A percentile compares a stretch with the other conserved stretches of the same genome.
These are phyloP conservation scores for Podaxis sp. DNA, from an alignment of 768 basidiomycete genomes.

Conservation along the genomic window DNA sequence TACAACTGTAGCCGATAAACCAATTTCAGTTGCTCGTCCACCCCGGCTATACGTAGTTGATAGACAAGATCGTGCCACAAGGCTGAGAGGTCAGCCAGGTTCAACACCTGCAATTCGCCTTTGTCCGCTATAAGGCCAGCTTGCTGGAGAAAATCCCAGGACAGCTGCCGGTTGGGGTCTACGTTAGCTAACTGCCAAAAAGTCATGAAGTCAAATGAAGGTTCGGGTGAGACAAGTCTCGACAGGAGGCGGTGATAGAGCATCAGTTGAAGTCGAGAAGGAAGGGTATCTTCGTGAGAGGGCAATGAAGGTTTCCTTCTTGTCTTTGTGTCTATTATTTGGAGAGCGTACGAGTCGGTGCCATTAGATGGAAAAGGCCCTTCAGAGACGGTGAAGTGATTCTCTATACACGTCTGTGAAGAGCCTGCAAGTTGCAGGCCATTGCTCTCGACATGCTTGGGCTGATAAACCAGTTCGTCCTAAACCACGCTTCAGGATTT, in stretches of 20 bases:
- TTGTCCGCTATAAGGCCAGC: constrained; percentile 26
- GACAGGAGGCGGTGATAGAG: constrained; percentile 67
- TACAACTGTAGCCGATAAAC: constrained; percentile 43
- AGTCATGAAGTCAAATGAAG: constrained; percentile 44
- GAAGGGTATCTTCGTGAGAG: constrained; percentile 47
- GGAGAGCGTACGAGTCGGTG: constrained; percentile 26
- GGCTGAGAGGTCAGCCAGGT: constrained; percentile 34
- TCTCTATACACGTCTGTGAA: not conserved
- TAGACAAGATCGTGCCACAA: constrained; percentile 27
- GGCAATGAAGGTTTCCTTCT: constrained; percentile 48
- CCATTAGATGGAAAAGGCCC: not conserved
- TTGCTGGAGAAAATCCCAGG: constrained; percentile 43
- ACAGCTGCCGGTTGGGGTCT: constrained; percentile 41
- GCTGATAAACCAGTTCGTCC: constrained; percentile 46
- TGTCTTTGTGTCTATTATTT: constrained; percentile 69
- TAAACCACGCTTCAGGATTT: constrained; percentile 17
- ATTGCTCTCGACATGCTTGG: not conserved
- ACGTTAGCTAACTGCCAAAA: constrained; percentile 49
- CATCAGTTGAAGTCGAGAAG: constrained; percentile 72
- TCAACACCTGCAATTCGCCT: constrained; percentile 20
- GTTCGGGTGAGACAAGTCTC: constrained; percentile 37
- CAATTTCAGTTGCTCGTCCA: constrained; percentile 41
- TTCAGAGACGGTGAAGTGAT: not conserved
- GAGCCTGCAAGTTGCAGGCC: not conserved
- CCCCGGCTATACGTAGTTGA: constrained; percentile 22